phyloP scores from a whole-genome alignment of 306 rosid species.

The Pterocarpus macrocarpus region DNA sequence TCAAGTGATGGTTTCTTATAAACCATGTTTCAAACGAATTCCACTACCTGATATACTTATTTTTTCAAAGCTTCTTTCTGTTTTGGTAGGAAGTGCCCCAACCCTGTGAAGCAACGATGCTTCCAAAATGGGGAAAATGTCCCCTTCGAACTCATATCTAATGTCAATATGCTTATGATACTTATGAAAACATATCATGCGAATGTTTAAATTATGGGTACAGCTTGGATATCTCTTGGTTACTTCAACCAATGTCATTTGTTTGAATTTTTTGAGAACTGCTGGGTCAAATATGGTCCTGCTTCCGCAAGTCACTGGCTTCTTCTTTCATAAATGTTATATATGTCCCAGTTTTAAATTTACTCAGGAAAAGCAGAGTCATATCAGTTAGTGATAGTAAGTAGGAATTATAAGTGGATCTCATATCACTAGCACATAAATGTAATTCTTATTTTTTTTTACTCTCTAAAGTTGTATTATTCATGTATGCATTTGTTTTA shows the following conservation, averaged over 20 bases:
- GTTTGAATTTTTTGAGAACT: slow-evolving; percentile 6
- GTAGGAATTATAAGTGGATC: neutral
- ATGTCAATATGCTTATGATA: neutral
- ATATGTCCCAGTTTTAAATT: slow-evolving; percentile 18
- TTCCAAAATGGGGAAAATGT: slow-evolving; percentile 10
- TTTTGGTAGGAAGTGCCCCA: neutral
- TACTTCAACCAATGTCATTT: neutral
- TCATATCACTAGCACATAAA: neutral
- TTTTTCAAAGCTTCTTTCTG: neutral
- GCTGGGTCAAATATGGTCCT: neutral
- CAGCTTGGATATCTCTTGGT: neutral
- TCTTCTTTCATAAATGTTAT: neutral
- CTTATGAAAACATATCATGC: neutral
- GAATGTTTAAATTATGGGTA: neutral
- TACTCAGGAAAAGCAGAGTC: slow-evolving; percentile 20
- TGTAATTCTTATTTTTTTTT: neutral
- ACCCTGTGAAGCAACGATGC: slow-evolving; percentile 1
- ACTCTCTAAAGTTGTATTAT: neutral
- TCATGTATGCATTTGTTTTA: neutral
- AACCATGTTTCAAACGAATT: neutral
- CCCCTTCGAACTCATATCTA: neutral
- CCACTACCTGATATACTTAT: neutral
- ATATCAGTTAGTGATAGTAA: slow-evolving; percentile 18
- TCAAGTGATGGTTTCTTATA: slow-evolving; percentile 6
- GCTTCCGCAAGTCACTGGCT: slow-evolving; percentile 6